phyloP scores from a whole-genome alignment of 1,139 yeast genomes.

The Magnusiomyces ingens region DNA sequence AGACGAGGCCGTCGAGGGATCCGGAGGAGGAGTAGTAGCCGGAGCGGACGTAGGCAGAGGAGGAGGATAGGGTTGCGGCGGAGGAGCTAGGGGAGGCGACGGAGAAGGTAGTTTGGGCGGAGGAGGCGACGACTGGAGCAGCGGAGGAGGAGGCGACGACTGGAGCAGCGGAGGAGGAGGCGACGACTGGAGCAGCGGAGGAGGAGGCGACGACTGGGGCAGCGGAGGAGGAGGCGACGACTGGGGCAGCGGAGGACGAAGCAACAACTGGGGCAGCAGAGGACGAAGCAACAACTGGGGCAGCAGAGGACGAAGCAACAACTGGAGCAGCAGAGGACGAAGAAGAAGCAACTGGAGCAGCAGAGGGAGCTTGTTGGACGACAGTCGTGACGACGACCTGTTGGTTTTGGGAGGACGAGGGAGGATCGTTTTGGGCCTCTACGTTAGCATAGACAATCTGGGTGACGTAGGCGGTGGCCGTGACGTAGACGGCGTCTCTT shows the following conservation, averaged over 20 bases:
- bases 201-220: constrained; percentile 17
- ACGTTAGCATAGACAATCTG: constrained; percentile 47
- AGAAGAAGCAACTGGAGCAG: background rate
- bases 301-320: constrained; percentile 2
- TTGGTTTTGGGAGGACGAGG: no score
- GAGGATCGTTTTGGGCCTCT: background rate
- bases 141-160: constrained; percentile 15
- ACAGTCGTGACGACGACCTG: no score
- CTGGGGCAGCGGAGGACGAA: constrained; percentile 12
- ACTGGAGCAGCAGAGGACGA: background rate
- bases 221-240: constrained; percentile 1
- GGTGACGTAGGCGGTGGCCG: constrained; percentile 53
- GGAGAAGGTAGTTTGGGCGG: constrained; percentile 16
- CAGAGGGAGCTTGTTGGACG: background rate
- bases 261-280: constrained; percentile 19
- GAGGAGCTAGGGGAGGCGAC: constrained; percentile 26
- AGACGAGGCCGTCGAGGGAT: constrained; percentile 61
- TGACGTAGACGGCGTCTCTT: constrained; percentile 43
- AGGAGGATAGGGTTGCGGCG: constrained; percentile 20
- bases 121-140: constrained; percentile 20
- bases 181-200: constrained; percentile 16
- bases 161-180: constrained; percentile 8
- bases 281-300: constrained; percentile 17
- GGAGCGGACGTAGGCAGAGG: constrained; percentile 61
- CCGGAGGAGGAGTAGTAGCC: constrained; percentile 62